These are phyloP conservation scores for Aurantiochytrium sp. DNA, from an alignment of 108 stramenopile genomes.

Conservation along the genomic window DNA sequence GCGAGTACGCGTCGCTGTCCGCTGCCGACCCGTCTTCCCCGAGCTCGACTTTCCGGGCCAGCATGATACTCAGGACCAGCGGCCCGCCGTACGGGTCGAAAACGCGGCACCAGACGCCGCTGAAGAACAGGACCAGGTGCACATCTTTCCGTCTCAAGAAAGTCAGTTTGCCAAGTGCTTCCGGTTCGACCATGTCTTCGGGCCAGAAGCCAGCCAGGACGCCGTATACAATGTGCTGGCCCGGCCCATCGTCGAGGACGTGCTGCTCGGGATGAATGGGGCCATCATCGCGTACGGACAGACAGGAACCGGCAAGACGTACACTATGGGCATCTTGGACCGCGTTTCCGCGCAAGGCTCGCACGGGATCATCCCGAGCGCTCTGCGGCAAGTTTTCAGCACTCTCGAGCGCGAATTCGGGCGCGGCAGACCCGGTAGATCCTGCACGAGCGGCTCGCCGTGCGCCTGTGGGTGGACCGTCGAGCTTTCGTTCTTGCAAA, in stretches of 20 bases:
- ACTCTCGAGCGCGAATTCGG: constrained; percentile 23
- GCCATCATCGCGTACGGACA: constrained; percentile 29
- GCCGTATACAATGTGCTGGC: neutral
- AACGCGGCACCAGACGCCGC: neutral
- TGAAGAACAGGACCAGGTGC: neutral
- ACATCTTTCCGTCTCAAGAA: neutral
- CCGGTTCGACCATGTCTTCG: constrained; percentile 22
- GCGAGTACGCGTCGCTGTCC: neutral
- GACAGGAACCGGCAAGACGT: constrained; percentile 26
- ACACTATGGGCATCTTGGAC: constrained; percentile 43
- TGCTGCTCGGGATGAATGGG: neutral
- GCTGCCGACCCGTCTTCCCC: neutral
- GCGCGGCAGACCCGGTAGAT: too few relatives aligned
- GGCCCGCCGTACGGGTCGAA: neutral
- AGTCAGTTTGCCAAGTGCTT: neutral
- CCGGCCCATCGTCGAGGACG: neutral
- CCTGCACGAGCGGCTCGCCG: neutral
- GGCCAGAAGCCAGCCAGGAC: neutral
- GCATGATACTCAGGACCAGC: neutral
- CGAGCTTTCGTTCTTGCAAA: constrained; percentile 48
- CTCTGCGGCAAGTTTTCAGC: constrained; percentile 48
- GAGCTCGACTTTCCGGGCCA: neutral
- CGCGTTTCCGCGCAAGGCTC: constrained; percentile 30
- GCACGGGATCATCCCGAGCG: constrained; percentile 47
- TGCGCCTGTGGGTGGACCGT: neutral